These are phyloP conservation scores for Phytophthora quininea DNA, from an alignment of 352 stramenopile genomes.

Conservation along the genomic window DNA sequence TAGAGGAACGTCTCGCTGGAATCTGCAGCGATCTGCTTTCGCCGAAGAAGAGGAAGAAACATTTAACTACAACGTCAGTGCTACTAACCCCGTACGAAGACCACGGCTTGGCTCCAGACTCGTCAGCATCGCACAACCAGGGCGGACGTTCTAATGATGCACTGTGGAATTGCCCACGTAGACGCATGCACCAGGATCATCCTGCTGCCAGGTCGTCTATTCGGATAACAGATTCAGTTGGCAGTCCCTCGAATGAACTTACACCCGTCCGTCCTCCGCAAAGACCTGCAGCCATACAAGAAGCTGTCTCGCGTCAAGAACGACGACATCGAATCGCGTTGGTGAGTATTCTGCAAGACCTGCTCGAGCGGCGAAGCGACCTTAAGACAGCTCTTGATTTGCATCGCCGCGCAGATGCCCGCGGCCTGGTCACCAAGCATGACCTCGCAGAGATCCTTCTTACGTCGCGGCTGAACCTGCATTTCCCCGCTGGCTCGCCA, in stretches of 20 bases:
- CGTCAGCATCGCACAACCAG: conserved; percentile 23
- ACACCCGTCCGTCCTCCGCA: conserved; percentile 7
- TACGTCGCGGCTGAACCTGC: conserved; percentile 62
- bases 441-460: conserved; percentile 73
- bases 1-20: conserved; percentile 50
- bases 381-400: conserved; percentile 78
- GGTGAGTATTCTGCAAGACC: conserved; percentile 67
- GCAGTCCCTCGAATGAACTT: conserved; percentile 15
- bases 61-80: conserved; percentile 74
- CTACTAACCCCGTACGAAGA: conserved; percentile 67
- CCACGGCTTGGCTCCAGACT: conserved; percentile 17
- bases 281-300: conserved; percentile 15
- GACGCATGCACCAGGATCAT: conserved; percentile 67
- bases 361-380: conserved; percentile 71
- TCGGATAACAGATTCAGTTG: conserved; percentile 52
- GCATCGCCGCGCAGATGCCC: conserved; percentile 58
- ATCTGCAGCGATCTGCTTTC: conserved; percentile 74
- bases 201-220: conserved; percentile 63
- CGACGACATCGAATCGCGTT: conserved; percentile 42
- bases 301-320: conserved; percentile 29
- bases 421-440: conserved; percentile 61
- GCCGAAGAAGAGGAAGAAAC: conserved; percentile 67
- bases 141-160: conserved; percentile 43
- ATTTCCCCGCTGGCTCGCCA: conserved; percentile 54
- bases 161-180: conserved; percentile 70